phyloP scores from a whole-genome alignment of 257 asterid species.

The Thymus quinquecostatus region DNA sequence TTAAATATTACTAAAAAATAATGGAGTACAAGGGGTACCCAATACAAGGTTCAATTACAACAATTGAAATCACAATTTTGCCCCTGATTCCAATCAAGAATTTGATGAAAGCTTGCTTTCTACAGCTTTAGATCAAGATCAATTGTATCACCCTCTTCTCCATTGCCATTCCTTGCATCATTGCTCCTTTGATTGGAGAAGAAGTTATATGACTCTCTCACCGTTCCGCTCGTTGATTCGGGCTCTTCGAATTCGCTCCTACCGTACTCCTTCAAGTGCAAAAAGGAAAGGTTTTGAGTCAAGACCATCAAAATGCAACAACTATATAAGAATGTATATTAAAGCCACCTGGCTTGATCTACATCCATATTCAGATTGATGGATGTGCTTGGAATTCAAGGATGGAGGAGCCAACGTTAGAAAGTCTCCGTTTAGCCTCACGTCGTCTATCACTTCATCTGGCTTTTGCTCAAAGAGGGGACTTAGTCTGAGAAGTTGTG shows the following conservation, averaged over 20 bases:
- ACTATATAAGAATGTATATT: not conserved
- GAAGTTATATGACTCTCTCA: conserved; percentile 46
- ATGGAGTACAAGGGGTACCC: no score
- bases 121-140: conserved; percentile 63
- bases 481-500: conserved; percentile 45
- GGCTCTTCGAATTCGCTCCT: conserved; percentile 34
- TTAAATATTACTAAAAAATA: no score
- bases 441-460: conserved; percentile 35
- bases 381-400: conserved; percentile 30
- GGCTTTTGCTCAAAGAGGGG: conserved; percentile 34
- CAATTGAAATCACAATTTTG: no score
- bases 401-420: conserved; percentile 76
- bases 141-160: conserved; percentile 50
- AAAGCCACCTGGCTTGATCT: conserved; percentile 45
- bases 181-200: conserved; percentile 46
- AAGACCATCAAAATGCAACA: conserved; percentile 11
- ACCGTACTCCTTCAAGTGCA: conserved; percentile 43
- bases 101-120: not conserved
- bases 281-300: not conserved
- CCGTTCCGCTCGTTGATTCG: conserved; percentile 41
- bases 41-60: no score
- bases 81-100: not conserved
- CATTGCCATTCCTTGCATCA: conserved; percentile 31
- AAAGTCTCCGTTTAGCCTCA: conserved; percentile 60
- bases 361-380: not conserved